These are phyloP conservation scores for Amphicarpaea edgeworthii DNA, from an alignment of 306 rosid species.

Conservation along the genomic window DNA sequence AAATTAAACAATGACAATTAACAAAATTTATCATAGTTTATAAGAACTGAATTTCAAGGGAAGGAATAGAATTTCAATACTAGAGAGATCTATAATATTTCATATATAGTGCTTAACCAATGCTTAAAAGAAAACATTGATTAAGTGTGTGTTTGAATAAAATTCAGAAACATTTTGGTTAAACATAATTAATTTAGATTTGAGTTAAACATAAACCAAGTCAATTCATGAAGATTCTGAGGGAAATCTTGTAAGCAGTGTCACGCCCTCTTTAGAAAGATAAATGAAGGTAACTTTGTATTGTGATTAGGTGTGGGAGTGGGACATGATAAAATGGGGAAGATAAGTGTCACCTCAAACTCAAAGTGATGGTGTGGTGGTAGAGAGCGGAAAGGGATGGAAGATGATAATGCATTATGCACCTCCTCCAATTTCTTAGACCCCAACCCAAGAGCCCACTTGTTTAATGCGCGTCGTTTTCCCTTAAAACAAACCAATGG, in stretches of 20 bases:
- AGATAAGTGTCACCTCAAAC: conserved; percentile 66
- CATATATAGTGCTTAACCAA: too few species aligned
- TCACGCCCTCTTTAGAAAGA: neutral
- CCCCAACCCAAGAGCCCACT: conserved; percentile 60
- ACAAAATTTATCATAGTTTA: too few species aligned
- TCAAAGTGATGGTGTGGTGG: conserved; percentile 33
- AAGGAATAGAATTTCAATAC: too few species aligned
- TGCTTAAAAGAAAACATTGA: too few species aligned
- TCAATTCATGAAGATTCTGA: neutral
- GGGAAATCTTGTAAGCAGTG: neutral
- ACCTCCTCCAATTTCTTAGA: conserved; percentile 40
- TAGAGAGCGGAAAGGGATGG: conserved; percentile 53
- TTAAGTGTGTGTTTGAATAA: too few species aligned
- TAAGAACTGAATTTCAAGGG: too few species aligned
- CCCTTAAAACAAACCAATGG: conserved; percentile 37
- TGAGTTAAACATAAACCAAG: too few species aligned
- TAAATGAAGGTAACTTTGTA: neutral
- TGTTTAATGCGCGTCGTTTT: conserved; percentile 61
- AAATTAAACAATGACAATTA: too few species aligned
- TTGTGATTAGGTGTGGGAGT: conserved; percentile 5
- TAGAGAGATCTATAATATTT: too few species aligned
- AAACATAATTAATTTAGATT: too few species aligned
- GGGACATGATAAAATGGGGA: conserved; percentile 29
- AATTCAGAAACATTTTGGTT: too few species aligned
- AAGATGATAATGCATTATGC: conserved; percentile 62